Base-by-base conservation (phyloP, 2,329 filamentous ascomycete genomes). In the Curvularia sp. region DNA sequence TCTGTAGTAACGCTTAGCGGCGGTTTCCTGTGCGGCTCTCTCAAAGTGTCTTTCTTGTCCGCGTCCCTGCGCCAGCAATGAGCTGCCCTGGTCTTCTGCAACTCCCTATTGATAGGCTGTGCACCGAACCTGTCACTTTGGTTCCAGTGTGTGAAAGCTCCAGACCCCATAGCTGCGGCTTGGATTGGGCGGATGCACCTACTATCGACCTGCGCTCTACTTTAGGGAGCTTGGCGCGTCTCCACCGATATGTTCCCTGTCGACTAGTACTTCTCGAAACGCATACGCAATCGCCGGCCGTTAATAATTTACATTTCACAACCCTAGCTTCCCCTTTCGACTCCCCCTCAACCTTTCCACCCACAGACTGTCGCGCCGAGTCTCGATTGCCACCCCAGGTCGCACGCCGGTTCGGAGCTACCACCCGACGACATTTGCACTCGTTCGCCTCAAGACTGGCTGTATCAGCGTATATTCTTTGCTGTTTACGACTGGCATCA, bases 241-340 rank as follows among this genome's bases (percentile, higher is more conserved):
- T 54, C 49, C 55, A 53, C 53, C 57, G 43, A 57, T 60, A 59
- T 59, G 48, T 56, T 60, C 53, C 64, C 51, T 57, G 53, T 49
- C 53, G 34, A 56, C 59, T 60, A 53, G 60, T 56, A 54, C 48
- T 54, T 60, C 55, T 61, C 61, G 57, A 63, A 61, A 61, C 61
- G 59, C 62, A 63, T 65, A 66, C 62, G 62, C 63, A 68, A 66
- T 68, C 57, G 60, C 59, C 60, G 52, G 45, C 59, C 61, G 57
- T 57, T 57, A 51, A 45, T 53, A 57, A 58, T 53, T 55, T 43
- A 57, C 54, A 39, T 53, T 57, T 51, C 34, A 43, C 51, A 46
- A 55, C 51, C 51, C 54, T 49, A 32, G 39, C 39, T 49, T 36
- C 47, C 57, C 60, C 51, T 57, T 60, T 58, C 54, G 41, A 28